phyloP scores from a whole-genome alignment of 352 stramenopile genomes.

The Phytopythium delawarense region DNA sequence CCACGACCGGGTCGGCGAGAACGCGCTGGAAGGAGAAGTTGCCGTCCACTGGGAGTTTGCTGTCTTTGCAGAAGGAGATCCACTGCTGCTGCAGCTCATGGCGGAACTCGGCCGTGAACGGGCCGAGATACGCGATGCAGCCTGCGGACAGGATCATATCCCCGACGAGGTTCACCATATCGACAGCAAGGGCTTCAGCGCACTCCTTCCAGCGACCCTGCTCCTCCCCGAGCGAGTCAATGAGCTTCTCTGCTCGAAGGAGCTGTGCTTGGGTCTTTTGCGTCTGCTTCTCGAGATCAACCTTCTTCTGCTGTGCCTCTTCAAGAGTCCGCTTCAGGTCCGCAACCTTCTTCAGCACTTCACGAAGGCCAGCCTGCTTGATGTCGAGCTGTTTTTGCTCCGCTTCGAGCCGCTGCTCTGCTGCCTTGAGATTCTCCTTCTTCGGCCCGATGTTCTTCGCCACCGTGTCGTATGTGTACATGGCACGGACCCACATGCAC shows the following conservation, averaged over 20 bases:
- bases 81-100: slow-evolving; percentile 83
- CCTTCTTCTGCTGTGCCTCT: slow-evolving; percentile 89
- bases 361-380: slow-evolving; percentile 84
- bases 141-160: slow-evolving; percentile 92
- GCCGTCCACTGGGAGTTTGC: slow-evolving; percentile 78
- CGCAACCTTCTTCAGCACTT: slow-evolving; percentile 80
- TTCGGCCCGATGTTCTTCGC: slow-evolving; percentile 93
- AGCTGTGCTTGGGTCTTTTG: slow-evolving; percentile 87
- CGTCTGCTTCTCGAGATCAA: slow-evolving; percentile 88
- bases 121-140: slow-evolving; percentile 91
- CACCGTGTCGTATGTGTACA: slow-evolving; percentile 93
- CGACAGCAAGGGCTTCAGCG: slow-evolving; percentile 58
- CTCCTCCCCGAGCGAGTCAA: slow-evolving; percentile 88
- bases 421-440: slow-evolving; percentile 86
- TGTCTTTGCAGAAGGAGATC: slow-evolving; percentile 77
- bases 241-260: slow-evolving; percentile 85
- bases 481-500: slow-evolving; percentile 93
- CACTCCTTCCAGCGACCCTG: slow-evolving; percentile 89
- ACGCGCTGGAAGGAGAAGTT: slow-evolving; percentile 85
- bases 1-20: slow-evolving; percentile 78
- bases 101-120: slow-evolving; percentile 86
- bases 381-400: slow-evolving; percentile 85
- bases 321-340: slow-evolving; percentile 87
- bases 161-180: slow-evolving; percentile 91
- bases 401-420: slow-evolving; percentile 80